phyloP scores from a whole-genome alignment of 768 basidiomycete species.

The Hericium erinaceus region DNA sequence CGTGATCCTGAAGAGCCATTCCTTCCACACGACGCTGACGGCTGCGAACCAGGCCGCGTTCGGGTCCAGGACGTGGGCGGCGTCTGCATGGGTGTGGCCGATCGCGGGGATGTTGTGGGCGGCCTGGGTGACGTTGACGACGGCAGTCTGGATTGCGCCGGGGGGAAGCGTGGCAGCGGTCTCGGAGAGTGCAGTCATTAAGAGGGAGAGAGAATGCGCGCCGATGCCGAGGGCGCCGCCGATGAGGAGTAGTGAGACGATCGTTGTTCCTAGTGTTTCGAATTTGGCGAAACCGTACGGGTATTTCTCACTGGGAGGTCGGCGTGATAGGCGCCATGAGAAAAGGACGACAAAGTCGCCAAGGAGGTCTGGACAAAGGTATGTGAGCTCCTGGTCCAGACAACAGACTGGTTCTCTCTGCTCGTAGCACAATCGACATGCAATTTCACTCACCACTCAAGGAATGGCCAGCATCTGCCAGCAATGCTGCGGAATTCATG shows the following conservation, averaged over 20 bases:
- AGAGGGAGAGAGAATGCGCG: constrained; percentile 81
- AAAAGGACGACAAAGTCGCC: constrained; percentile 89
- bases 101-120: constrained; percentile 44
- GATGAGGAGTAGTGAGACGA: constrained; percentile 79
- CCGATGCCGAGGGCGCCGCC: constrained; percentile 80
- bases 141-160: constrained; percentile 53
- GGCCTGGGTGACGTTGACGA: constrained; percentile 45
- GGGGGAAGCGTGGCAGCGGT: constrained; percentile 56
- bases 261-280: constrained; percentile 90
- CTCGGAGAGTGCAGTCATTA: constrained; percentile 62
- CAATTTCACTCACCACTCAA: constrained; percentile 56
- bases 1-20: constrained; percentile 88
- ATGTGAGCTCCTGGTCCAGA: neutral
- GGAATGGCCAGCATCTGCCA: constrained; percentile 93
- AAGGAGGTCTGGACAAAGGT: constrained; percentile 51
- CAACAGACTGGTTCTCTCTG: neutral
- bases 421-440: neutral
- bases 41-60: constrained; percentile 98
- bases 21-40: constrained; percentile 71
- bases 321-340: constrained; percentile 78
- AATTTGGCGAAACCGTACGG: constrained; percentile 92
- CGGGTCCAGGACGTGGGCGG: constrained; percentile 58
- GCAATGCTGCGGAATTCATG: constrained; percentile 81
- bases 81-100: constrained; percentile 35
- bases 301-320: constrained; percentile 69